Base-by-base conservation (phyloP, 306 rosid genomes). In the Trifolium pratense region DNA sequence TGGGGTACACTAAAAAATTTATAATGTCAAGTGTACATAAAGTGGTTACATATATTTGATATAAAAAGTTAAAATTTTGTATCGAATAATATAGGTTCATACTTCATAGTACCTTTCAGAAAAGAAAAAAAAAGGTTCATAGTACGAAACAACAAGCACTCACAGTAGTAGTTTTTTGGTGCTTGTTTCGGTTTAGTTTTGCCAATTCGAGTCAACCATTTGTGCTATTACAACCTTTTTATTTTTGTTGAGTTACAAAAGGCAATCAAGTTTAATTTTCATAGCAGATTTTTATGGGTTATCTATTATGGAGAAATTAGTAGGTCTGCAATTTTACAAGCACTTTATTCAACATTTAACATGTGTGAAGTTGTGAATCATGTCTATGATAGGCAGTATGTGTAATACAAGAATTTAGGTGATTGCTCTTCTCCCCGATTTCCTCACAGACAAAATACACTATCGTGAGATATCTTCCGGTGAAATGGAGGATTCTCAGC, bases 11-110 rank as follows among this genome's bases (percentile, higher is more conserved):
- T 43, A 39, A 75, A 52, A 71, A 31, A 75, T 70, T 80, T 74
- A 49, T 48, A 57, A 68, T 25, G 79, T 55, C 79, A 76, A 89
- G 65, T 89, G 97, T 92, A 90, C 80, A 92, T 84, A 75, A 73
- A 79, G 60, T 84, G 67, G 68, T 66, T 81, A 76, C 78, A 85
- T 23, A 55, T 25, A 25, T 57, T 34, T 56, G 81, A 66, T 86
- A 56, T 75, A 77, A 82, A 87, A 76, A 66, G 73, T 66, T 64
- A 57, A 73, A 74, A 80, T 83, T 83, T 81, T 81, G 84, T 53
- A 83, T 68, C 20, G 53, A 31, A 55, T 17, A 14, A 26, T 75
- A 64, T 67, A 66, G 31, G 32, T 29, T 29, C 32, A 29, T 29
- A 29, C 6, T 29, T 29, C 32, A 29, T 29, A 29, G 32, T 29